Evolutionary conservation across 1,284 basidiomycete species (phyloP), one percentile per base, ranked within the genome.

Genomic region (Singerocomus rubriflavus): DNA sequence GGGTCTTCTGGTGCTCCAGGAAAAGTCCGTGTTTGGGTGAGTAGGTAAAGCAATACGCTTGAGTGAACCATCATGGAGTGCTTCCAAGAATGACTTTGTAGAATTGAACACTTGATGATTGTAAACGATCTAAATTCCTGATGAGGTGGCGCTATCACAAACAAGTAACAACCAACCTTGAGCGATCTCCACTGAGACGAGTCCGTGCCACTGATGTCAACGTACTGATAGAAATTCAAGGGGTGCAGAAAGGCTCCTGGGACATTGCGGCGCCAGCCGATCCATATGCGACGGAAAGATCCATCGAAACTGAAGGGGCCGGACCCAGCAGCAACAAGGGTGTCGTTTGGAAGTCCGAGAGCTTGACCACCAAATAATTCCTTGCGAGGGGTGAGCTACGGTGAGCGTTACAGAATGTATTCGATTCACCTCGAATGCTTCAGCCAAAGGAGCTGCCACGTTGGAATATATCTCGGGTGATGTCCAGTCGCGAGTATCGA

Each of bases 231-330:
- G 59, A 84, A 77, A 54, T 77, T 77, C 25, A 84, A 60, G 5
- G 80, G 74, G 46, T 78, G 77, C 21, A 85, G 65, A 65, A 70
- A 85, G 0, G 71, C 68, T 0, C 80, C 81, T 5, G 81, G 68
- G 3, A 70, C 63, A 52, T 79, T 80, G 44, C 71, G 69, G 30
- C 73, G 66, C 71, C 77, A 78, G 5, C 71, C 70, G 29, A 80
- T 55, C 81, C 79, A 82, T 14, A 71, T 58, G 10, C 79, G 73
- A 40, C 82, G 73, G 72, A 81, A 85, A 11, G 71, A 67, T 6
- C 83, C 82, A 55, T 84, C 81, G 52, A 79, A 82, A 45, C 78
- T 79, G 58, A 78, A 76, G 1, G 82, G 82, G 0, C 74, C 79
- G 40, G 63, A 64, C 1, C 67, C 72, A 3, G 67, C 75, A 7